phyloP scores from a whole-genome alignment of 345 rosid species.

The Adansonia digitata region DNA sequence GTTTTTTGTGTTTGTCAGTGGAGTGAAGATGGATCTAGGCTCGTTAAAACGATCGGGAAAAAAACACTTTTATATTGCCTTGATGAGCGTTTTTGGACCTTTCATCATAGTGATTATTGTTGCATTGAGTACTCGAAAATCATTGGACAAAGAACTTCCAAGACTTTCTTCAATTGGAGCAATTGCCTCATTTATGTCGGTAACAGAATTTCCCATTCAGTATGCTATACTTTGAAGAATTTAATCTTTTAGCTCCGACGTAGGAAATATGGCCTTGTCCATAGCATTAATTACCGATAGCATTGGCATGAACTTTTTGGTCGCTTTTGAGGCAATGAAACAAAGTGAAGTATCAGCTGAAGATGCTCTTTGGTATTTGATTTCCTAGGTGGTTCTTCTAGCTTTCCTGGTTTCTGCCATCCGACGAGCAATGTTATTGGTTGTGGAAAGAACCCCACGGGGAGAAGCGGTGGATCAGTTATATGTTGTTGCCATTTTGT shows the following conservation, averaged over 20 bases:
- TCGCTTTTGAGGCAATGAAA: constrained; percentile 1
- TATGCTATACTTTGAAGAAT: not conserved
- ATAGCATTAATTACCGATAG: not conserved
- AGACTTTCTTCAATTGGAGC: not conserved
- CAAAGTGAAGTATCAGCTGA: not conserved
- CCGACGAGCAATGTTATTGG: not conserved
- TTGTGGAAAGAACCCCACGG: not conserved
- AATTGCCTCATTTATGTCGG: not conserved
- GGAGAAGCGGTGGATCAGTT: not conserved
- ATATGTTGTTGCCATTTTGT: constrained; percentile 1
- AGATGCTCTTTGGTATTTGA: not conserved
- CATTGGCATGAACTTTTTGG: not conserved
- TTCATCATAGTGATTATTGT: not conserved
- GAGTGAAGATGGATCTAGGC: not conserved
- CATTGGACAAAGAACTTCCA: constrained; percentile 29
- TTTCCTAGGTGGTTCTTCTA: not conserved
- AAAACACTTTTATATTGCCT: not conserved
- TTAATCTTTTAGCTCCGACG: constrained; percentile 8
- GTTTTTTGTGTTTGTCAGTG: constrained; percentile 4
- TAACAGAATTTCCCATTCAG: constrained; percentile 5
- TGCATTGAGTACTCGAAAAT: constrained; percentile 19
- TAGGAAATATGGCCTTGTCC: constrained; percentile 5
- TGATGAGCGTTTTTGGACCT: constrained; percentile 26
- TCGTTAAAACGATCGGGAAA: not conserved
- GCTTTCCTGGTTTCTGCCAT: not conserved